Conservation (phyloP, 257 asterid genomes). For the Lycium ferocissimum region DNA sequence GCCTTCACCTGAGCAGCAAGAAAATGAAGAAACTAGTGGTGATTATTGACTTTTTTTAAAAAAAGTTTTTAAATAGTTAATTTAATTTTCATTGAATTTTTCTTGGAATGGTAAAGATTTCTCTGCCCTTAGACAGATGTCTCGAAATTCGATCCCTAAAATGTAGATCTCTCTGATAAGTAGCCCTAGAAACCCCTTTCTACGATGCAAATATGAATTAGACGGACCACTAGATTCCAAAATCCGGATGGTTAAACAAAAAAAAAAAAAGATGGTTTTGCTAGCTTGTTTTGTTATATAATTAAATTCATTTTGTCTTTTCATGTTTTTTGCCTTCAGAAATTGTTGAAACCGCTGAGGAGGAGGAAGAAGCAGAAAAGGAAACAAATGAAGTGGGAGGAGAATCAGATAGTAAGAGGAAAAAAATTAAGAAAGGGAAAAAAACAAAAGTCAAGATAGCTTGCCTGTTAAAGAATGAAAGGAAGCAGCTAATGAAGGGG, state of each 20-base stretch:
- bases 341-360: not conserved
- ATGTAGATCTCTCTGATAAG: not conserved
- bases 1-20: not conserved
- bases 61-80: not conserved
- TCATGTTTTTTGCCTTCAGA: not conserved
- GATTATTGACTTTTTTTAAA: not conserved
- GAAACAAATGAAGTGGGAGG: not conserved
- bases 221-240: fast-evolving
- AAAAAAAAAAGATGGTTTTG: not conserved
- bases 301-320: not conserved
- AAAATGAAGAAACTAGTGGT: not conserved
- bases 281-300: not conserved
- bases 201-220: not conserved
- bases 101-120: not conserved
- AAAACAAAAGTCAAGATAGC: not conserved
- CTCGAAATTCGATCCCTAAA: not conserved
- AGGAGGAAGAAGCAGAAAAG: not conserved
- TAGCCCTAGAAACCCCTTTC: not conserved
- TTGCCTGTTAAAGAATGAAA: not conserved
- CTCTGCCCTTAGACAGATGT: not conserved
- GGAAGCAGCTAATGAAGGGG: not conserved
- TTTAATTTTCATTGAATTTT: not conserved
- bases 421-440: not conserved
- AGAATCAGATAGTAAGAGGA: not conserved
- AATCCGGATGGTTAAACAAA: no score